phyloP scores from a whole-genome alignment of 1,139 yeast genomes.

The Nakaseomyces kungkrabaensis region DNA sequence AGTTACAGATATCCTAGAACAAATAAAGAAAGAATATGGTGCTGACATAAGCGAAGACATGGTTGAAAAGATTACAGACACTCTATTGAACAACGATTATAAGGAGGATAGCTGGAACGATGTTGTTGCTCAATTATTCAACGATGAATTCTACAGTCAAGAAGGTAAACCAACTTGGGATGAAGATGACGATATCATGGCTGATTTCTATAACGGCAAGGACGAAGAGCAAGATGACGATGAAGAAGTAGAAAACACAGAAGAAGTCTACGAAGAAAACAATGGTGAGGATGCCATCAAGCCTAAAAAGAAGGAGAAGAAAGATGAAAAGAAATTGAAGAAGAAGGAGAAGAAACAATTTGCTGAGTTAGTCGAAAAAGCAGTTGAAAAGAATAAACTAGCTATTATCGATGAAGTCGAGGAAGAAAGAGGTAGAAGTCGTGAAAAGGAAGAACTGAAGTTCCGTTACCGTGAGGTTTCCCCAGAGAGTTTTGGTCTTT shows the following conservation, averaged over 20 bases:
- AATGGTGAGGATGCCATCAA: conserved; percentile 21
- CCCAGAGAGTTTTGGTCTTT: conserved; percentile 84
- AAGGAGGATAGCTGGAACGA: conserved; percentile 89
- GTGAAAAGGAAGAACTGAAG: conserved; percentile 36
- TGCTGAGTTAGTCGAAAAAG: conserved; percentile 58
- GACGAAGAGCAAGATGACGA: conserved; percentile 14
- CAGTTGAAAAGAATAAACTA: conserved; percentile 49
- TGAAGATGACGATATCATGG: conserved; percentile 41
- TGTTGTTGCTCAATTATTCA: conserved; percentile 75
- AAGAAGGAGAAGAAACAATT: conserved; percentile 56
- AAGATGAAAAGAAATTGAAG: conserved; percentile 49
- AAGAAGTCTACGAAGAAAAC: conserved; percentile 7
- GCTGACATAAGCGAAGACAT: conserved; percentile 53
- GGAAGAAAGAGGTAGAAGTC: conserved; percentile 40
- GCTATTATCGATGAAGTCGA: conserved; percentile 50
- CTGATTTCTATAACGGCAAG: conserved; percentile 22
- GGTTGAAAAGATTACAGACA: conserved; percentile 56
- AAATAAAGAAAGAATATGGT: conserved; percentile 77
- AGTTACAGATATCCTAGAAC: conserved; percentile 64
- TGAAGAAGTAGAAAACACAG: conserved; percentile 20
- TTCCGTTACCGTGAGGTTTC: conserved; percentile 91
- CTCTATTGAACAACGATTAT: conserved; percentile 76
- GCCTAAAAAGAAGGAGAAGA: conserved; percentile 37
- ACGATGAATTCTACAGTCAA: conserved; percentile 66
- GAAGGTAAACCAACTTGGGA: conserved; percentile 51